Conservation (phyloP, 208 protist genomes). For the Trypanosoma theileri region DNA sequence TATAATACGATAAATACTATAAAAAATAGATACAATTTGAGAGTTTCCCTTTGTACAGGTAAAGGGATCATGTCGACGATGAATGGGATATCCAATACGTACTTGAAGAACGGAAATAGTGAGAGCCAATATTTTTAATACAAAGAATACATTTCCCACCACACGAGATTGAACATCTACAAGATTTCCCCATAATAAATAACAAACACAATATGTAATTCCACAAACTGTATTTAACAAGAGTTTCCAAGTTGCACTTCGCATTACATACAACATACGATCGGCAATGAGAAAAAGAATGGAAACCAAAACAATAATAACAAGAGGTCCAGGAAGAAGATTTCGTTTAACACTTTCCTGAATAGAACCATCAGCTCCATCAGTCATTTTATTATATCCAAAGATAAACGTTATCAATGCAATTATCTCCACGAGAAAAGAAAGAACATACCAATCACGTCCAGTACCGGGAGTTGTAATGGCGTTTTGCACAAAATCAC, state of each 20-base stretch:
- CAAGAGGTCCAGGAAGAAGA: constrained; percentile 67
- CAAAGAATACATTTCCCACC: constrained; percentile 51
- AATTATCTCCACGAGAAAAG: constrained; percentile 50
- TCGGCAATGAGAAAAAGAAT: constrained; percentile 68
- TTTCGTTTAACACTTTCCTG: constrained; percentile 74
- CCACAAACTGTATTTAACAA: constrained; percentile 38
- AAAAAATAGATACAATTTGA: constrained; percentile 33
- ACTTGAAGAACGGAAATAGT: constrained; percentile 56
- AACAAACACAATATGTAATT: constrained; percentile 44
- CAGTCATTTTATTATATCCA: constrained; percentile 53
- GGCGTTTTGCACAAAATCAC: constrained; percentile 36
- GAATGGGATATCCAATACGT: constrained; percentile 55
- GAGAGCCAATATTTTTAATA: constrained; percentile 44
- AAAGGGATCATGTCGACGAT: constrained; percentile 65
- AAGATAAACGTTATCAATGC: constrained; percentile 53
- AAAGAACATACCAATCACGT: constrained; percentile 63
- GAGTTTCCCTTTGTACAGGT: constrained; percentile 43
- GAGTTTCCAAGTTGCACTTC: constrained; percentile 49
- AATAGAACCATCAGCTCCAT: constrained; percentile 35
- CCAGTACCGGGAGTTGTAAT: constrained; percentile 45
- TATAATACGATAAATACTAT: constrained; percentile 51
- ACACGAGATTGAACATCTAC: constrained; percentile 22
- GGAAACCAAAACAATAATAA: constrained; percentile 58
- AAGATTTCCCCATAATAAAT: constrained; percentile 57
- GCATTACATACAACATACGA: constrained; percentile 68